Evolutionary conservation across 495 filamentous ascomycete genomes (phyloP).

Genomic region (Niebla homalea): DNA sequence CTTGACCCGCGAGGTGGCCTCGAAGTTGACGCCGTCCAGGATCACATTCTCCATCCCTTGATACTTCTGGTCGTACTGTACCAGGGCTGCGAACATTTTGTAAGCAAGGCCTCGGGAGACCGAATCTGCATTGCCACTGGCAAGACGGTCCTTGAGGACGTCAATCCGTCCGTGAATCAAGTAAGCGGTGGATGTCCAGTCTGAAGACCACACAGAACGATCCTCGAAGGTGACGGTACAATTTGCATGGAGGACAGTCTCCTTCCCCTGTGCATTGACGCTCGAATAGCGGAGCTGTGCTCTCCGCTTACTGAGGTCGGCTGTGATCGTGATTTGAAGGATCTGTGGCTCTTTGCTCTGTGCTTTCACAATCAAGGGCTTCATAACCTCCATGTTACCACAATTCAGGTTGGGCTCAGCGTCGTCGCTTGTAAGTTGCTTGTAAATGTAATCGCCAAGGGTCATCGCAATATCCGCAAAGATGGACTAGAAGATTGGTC

Average conservation of each 20-base stretch:
- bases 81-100: conserved; percentile 46
- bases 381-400: conserved; percentile 52
- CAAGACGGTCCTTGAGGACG: conserved; percentile 23
- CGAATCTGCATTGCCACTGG: conserved; percentile 17
- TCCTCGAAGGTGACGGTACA: conserved; percentile 26
- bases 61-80: conserved; percentile 29
- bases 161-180: conserved; percentile 34
- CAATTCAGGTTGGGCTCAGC: conserved; percentile 46
- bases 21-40: conserved; percentile 18
- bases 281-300: conserved; percentile 29
- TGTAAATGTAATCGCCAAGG: conserved; percentile 52
- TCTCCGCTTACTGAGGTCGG: conserved; percentile 23
- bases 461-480: conserved; percentile 73
- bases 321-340: conserved; percentile 26
- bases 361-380: conserved; percentile 46
- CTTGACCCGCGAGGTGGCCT: conserved; percentile 27
- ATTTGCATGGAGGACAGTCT: conserved; percentile 35
- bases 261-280: conserved; percentile 32
- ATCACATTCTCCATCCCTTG: conserved; percentile 28
- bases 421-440: conserved; percentile 39
- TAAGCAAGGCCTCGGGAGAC: conserved; percentile 49
- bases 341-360: conserved; percentile 37
- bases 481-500: conserved; percentile 33
- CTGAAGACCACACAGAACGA: conserved; percentile 16
- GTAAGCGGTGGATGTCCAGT: conserved; percentile 36